phyloP scores from a whole-genome alignment of 371 early-diverging fungal genomes.

The Gilbertella persicaria region DNA sequence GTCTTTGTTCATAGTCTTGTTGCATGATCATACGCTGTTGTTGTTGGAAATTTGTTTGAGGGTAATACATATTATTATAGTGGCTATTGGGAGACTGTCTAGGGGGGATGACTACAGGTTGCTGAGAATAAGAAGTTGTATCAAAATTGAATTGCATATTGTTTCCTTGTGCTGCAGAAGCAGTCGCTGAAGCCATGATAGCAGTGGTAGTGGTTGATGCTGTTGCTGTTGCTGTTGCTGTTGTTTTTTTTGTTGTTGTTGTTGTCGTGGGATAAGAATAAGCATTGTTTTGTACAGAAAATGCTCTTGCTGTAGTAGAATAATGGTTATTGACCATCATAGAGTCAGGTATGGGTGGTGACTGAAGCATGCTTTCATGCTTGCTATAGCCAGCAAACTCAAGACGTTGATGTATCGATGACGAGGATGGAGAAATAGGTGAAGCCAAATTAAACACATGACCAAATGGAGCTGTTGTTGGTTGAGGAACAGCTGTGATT shows the following conservation, averaged over 20 bases:
- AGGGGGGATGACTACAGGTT: too few species aligned
- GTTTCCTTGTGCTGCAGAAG: too few species aligned
- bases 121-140: too few species aligned
- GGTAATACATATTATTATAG: neutral
- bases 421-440: constrained; percentile 13
- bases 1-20: constrained; percentile 19
- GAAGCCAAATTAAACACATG: constrained; percentile 11
- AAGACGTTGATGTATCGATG: constrained; percentile 17
- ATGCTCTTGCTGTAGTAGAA: neutral
- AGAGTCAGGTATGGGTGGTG: constrained; percentile 19
- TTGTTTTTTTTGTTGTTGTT: too few species aligned
- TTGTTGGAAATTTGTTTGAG: neutral
- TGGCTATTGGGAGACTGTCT: too few species aligned
- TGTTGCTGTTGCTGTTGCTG: too few species aligned
- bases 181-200: too few species aligned
- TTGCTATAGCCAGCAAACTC: constrained; percentile 5
- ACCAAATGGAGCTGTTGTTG: constrained; percentile 1
- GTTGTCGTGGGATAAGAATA: neutral
- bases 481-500: constrained; percentile 3
- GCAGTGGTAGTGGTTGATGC: too few species aligned
- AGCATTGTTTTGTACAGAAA: neutral
- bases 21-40: constrained; percentile 15
- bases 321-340: constrained; percentile 3
- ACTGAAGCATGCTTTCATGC: constrained; percentile 13
- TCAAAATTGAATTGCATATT: too few species aligned